Evolutionary conservation across 192 early-diverging fungal species (phyloP).

Genomic region (Coemansia sp.): DNA sequence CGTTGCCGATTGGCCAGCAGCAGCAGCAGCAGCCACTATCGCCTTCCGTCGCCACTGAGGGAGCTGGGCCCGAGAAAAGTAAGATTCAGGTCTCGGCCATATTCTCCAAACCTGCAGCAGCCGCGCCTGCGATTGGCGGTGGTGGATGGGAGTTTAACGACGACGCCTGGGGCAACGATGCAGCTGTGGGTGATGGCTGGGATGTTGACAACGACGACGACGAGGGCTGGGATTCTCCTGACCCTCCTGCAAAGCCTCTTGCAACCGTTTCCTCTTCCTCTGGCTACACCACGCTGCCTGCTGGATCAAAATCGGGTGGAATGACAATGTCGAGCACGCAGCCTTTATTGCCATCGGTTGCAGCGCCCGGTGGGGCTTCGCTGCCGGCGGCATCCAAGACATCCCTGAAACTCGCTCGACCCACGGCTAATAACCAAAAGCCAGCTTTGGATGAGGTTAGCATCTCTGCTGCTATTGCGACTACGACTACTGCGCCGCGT

Average conservation of each 20-base stretch:
- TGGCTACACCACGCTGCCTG: neutral
- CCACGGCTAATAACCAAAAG: constrained; percentile 3
- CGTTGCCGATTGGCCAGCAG: constrained; percentile 21
- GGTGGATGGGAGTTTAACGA: constrained; percentile 47
- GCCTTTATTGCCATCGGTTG: neutral
- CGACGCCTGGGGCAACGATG: constrained; percentile 9
- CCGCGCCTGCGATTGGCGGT: neutral
- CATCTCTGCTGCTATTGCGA: neutral
- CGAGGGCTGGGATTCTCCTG: constrained; percentile 27
- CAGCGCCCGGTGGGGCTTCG: neutral
- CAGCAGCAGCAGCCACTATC: constrained; percentile 7
- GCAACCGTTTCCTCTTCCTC: neutral
- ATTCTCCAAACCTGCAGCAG: neutral
- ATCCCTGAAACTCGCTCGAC: constrained; percentile 16
- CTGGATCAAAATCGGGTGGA: constrained; percentile 9
- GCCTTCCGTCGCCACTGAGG: neutral
- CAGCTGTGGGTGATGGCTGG: constrained; percentile 13
- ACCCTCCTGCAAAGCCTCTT: neutral
- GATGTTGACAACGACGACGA: constrained; percentile 13
- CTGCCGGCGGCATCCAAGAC: neutral
- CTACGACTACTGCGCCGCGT: constrained; percentile 11
- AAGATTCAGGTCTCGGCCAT: neutral
- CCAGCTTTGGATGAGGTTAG: neutral
- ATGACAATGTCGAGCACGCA: constrained; percentile 19
- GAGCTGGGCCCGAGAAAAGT: neutral